These are phyloP conservation scores for Yamadazyma siamensis DNA, from an alignment of 1,139 yeast genomes.

Conservation along the genomic window DNA sequence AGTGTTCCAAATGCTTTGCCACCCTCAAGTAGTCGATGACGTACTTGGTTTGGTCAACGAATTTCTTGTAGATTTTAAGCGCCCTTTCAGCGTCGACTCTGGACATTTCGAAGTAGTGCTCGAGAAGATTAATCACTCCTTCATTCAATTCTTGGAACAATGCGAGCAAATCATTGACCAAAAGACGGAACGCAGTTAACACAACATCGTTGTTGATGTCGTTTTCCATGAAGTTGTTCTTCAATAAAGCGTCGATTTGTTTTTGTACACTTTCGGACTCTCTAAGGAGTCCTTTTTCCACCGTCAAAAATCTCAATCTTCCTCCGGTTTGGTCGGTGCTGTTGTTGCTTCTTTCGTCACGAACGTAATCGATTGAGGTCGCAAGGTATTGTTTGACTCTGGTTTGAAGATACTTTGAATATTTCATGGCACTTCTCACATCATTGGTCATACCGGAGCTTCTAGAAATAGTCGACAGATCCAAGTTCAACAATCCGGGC, in stretches of 20 bases:
- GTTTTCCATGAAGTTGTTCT: constrained; percentile 69
- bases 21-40: constrained; percentile 85
- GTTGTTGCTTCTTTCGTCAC: constrained; percentile 59
- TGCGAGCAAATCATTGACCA: constrained; percentile 81
- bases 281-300: constrained; percentile 80
- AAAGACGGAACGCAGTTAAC: constrained; percentile 77
- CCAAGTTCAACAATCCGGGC: constrained; percentile 53
- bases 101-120: constrained; percentile 92
- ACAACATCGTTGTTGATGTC: constrained; percentile 82
- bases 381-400: constrained; percentile 67
- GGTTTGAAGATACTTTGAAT: constrained; percentile 65
- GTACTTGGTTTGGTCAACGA: constrained; percentile 81
- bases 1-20: constrained; percentile 83
- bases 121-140: constrained; percentile 89
- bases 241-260: constrained; percentile 73
- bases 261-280: constrained; percentile 82
- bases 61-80: constrained; percentile 74
- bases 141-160: constrained; percentile 88
- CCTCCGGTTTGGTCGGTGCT: constrained; percentile 50
- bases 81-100: constrained; percentile 84
- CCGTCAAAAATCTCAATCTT: constrained; percentile 56
- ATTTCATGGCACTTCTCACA: constrained; percentile 60
- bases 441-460: constrained; percentile 44
- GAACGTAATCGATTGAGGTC: constrained; percentile 72
- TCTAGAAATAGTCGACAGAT: constrained; percentile 28